Evolutionary conservation across 2,329 filamentous ascomycete genomes (phyloP).

Genomic region (Pseudogymnoascus verrucosus): DNA sequence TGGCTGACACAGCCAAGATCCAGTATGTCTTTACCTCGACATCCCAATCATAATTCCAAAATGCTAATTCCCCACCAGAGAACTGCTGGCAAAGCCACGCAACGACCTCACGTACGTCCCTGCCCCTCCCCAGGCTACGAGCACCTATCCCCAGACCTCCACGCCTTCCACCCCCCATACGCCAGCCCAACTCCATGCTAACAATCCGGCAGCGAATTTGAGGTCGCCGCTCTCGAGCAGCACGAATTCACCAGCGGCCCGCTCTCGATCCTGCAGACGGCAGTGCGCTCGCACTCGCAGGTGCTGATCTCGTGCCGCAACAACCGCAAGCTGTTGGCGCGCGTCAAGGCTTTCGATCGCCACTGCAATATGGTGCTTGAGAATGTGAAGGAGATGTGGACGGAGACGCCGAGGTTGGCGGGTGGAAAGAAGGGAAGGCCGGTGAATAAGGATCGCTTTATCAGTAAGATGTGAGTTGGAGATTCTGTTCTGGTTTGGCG

Average conservation of each 20-base stretch:
- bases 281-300: slow-evolving; percentile 88
- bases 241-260: slow-evolving; percentile 74
- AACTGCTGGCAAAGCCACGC: slow-evolving; percentile 82
- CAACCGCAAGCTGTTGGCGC: slow-evolving; percentile 94
- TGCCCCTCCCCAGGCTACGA: slow-evolving; percentile 16
- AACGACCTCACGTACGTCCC: slow-evolving; percentile 77
- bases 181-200: slow-evolving; percentile 13
- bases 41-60: neutral
- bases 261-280: slow-evolving; percentile 91
- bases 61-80: slow-evolving; percentile 43
- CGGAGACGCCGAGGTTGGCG: slow-evolving; percentile 75
- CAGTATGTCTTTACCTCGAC: slow-evolving; percentile 41
- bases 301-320: slow-evolving; percentile 96
- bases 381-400: slow-evolving; percentile 99
- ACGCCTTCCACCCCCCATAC: slow-evolving; percentile 16
- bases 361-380: slow-evolving; percentile 99
- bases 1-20: slow-evolving; percentile 60
- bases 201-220: slow-evolving; percentile 62
- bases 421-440: slow-evolving; percentile 81
- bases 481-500: slow-evolving; percentile 12
- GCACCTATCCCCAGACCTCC: neutral
- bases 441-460: slow-evolving; percentile 97
- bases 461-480: slow-evolving; percentile 78
- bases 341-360: slow-evolving; percentile 96
- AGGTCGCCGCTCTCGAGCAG: slow-evolving; percentile 72